phyloP scores from a whole-genome alignment of 768 basidiomycete genomes.

The Cubamyces lactineus region DNA sequence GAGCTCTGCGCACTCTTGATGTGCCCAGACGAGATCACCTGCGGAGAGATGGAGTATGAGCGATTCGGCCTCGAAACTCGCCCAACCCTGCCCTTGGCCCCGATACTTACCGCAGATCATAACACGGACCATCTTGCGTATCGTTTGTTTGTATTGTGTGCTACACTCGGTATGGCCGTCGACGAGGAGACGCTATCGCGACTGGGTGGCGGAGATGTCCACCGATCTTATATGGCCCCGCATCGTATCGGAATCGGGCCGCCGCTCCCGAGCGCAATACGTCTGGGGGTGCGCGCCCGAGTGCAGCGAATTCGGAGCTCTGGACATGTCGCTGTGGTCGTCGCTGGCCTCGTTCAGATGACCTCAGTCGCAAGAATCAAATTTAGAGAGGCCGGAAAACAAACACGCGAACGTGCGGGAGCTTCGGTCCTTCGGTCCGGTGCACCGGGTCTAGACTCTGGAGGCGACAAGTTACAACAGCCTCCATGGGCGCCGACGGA shows the following conservation, averaged over 20 bases:
- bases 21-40: constrained; percentile 79
- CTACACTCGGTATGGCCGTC: not conserved
- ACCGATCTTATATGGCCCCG: constrained; percentile 6
- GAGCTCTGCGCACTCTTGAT: constrained; percentile 68
- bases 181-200: constrained; percentile 1
- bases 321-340: too few species aligned
- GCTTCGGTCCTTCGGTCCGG: not conserved
- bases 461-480: too few species aligned
- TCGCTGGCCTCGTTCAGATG: not conserved
- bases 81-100: too few species aligned
- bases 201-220: not conserved
- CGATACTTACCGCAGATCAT: constrained; percentile 27
- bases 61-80: too few species aligned
- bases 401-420: not conserved
- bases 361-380: not conserved
- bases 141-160: not conserved
- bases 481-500: too few species aligned
- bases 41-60: not conserved
- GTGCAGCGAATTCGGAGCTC: too few species aligned
- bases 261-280: not conserved
- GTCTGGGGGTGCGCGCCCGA: not conserved
- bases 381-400: not conserved
- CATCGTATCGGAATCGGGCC: not conserved
- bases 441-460: too few species aligned
- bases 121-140: constrained; percentile 23